phyloP scores from a whole-genome alignment of 768 basidiomycete genomes.

The Naematelia aurantialba region DNA sequence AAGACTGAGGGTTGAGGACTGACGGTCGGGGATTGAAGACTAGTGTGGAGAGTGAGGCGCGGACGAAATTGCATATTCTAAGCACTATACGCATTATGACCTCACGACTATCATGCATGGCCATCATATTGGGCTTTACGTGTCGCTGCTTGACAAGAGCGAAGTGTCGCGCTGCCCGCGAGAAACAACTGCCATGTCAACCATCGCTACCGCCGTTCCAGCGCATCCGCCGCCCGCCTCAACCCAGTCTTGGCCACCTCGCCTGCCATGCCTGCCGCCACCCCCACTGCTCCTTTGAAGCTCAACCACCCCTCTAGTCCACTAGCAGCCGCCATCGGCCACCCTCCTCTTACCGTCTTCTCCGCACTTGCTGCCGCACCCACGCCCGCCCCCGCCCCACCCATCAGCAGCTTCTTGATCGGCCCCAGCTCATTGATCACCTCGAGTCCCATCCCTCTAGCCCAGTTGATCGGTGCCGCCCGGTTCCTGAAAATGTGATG shows the following conservation, averaged over 20 bases:
- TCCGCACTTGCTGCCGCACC: constrained; percentile 13
- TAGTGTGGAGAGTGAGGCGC: too few relatives aligned
- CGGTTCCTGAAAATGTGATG: constrained; percentile 78
- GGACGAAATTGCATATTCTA: too few relatives aligned
- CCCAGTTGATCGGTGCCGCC: constrained; percentile 71
- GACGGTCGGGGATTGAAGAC: too few relatives aligned
- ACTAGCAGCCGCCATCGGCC: constrained; percentile 30
- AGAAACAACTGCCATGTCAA: not conserved
- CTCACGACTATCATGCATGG: too few relatives aligned
- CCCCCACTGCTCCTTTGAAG: constrained; percentile 31
- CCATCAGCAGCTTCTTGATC: constrained; percentile 79
- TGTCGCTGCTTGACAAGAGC: too few relatives aligned
- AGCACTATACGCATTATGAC: too few relatives aligned
- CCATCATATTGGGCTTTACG: too few relatives aligned
- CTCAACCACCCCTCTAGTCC: constrained; percentile 43
- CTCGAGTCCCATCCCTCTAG: constrained; percentile 79
- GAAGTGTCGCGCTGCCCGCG: too few relatives aligned
- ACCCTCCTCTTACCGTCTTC: constrained; percentile 25
- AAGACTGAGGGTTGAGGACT: too few relatives aligned
- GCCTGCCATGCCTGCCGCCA: constrained; percentile 27
- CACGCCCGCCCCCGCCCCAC: constrained; percentile 61
- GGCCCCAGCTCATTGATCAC: constrained; percentile 82
- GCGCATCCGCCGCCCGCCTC: constrained; percentile 9
- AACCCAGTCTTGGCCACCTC: constrained; percentile 21
- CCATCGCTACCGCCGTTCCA: constrained; percentile 11